Evolutionary conservation across 2,329 filamentous ascomycete species (phyloP).

Genomic region (Aspergillus pseudotamarii): DNA sequence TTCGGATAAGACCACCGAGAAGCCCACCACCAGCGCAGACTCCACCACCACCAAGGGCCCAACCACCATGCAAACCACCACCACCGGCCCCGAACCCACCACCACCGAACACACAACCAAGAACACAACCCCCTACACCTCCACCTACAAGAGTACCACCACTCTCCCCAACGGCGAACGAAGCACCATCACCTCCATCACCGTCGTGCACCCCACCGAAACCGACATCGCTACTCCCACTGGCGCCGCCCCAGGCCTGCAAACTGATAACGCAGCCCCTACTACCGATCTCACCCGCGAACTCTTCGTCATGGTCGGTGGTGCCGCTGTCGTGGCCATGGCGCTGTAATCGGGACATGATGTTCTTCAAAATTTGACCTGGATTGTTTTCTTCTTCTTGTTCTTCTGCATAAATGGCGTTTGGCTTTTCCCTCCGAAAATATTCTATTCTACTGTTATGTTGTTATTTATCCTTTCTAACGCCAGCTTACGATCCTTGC

Average conservation of each 20-base stretch:
- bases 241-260: conserved; percentile 40
- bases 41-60: conserved; percentile 23
- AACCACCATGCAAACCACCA: conserved; percentile 21
- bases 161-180: conserved; percentile 46
- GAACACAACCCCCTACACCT: conserved; percentile 37
- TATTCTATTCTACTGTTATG: neutral
- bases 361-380: neutral
- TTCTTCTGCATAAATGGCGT: conserved; percentile 4
- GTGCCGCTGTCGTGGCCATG: conserved; percentile 44
- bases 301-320: conserved; percentile 43
- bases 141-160: conserved; percentile 44
- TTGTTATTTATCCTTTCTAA: neutral
- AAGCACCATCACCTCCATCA: conserved; percentile 49
- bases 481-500: conserved; percentile 10
- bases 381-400: no score
- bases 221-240: conserved; percentile 29
- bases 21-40: conserved; percentile 23
- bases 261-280: conserved; percentile 39
- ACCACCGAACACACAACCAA: conserved; percentile 26
- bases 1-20: conserved; percentile 6
- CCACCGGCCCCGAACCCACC: conserved; percentile 13
- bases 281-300: conserved; percentile 35
- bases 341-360: conserved; percentile 30
- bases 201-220: conserved; percentile 43
- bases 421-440: neutral